Base-by-base conservation (phyloP, 352 stramenopile species). In the Phytophthora crassamura region DNA sequence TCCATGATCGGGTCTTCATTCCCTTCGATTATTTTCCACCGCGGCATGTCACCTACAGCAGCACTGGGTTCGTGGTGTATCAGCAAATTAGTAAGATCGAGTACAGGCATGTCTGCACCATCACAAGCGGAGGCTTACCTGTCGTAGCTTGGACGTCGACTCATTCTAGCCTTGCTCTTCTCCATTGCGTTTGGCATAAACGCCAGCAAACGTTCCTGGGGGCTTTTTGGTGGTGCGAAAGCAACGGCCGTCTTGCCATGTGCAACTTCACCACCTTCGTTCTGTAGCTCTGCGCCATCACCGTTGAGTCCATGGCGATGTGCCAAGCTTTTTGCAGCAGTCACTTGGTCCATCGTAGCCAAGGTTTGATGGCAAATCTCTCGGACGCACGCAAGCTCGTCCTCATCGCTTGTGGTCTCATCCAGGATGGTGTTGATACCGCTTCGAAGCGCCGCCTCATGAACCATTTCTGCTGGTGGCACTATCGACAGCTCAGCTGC, bases 321-420 rank as follows among this genome's bases (percentile, higher is more conserved):
- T 15, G 42, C 25, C 16, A 54, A 15, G 22, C 38, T 62, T 32
- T 53, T 64, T 6, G 57, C 52, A 20, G 55, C 56, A 33, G 45
- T 49, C 18, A 72, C 36, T 49, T 33, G 45, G 5, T 69, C 52
- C 57, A 68, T 72, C 36, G 40, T 60, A 12, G 51, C 52, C 20
- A 91, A 52, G 11, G 84, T 90, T 41, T 85, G 67, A 8, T 70
- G 67, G 45, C 86, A 94, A n/a, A 92, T 65, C 35, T 94, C 82
- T 20, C 82, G 82, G n/a, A 93, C 55, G 40, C 77, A 77, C 49
- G 62, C 59, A 22, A 85, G 70, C 36, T 79, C 72, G 2, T 85
- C 71, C 16, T 78, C 69, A 32, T 93, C 80, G 4, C 30, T 53
- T 20, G 56, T 58, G 7, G 77, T 85, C 38, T 88, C 77, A 30